Evolutionary conservation across 2,329 filamentous ascomycete genomes (phyloP).

Genomic region (Emericellopsis atlantica): DNA sequence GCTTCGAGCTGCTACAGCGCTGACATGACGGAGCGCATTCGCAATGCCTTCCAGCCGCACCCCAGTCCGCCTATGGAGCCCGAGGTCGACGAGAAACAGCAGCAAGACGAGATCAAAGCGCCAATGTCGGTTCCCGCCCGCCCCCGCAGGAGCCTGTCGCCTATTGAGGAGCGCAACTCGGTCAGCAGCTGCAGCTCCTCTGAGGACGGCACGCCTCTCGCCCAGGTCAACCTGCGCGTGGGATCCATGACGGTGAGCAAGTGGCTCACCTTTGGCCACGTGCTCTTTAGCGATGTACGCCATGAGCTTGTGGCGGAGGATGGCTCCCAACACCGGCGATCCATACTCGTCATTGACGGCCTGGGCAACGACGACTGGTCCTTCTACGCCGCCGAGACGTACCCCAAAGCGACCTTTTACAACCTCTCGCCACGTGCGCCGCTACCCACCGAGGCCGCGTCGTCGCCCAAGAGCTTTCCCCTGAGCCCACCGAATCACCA

Average conservation of each 20-base stretch:
- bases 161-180: conserved; percentile 1
- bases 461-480: conserved; percentile 32
- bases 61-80: conserved; percentile 17
- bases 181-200: conserved; percentile 27
- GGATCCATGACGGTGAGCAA: conserved; percentile 79
- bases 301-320: conserved; percentile 47
- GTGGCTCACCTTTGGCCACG: conserved; percentile 75
- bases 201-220: conserved; percentile 43
- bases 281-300: conserved; percentile 68
- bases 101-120: neutral
- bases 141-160: conserved; percentile 1
- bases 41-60: conserved; percentile 31
- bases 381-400: conserved; percentile 72
- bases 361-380: conserved; percentile 85
- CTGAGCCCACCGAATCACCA: conserved; percentile 57
- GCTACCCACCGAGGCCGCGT: conserved; percentile 29
- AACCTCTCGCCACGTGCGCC: conserved; percentile 54
- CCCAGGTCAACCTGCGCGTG: conserved; percentile 64
- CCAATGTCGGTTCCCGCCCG: neutral
- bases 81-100: neutral
- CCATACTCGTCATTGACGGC: conserved; percentile 67
- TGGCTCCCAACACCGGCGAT: conserved; percentile 31
- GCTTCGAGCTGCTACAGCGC: conserved; percentile 40
- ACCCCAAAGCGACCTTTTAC: conserved; percentile 62
- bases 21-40: conserved; percentile 33